phyloP scores from a whole-genome alignment of 805 yeast species.

The Saturnispora kantuleensis region DNA sequence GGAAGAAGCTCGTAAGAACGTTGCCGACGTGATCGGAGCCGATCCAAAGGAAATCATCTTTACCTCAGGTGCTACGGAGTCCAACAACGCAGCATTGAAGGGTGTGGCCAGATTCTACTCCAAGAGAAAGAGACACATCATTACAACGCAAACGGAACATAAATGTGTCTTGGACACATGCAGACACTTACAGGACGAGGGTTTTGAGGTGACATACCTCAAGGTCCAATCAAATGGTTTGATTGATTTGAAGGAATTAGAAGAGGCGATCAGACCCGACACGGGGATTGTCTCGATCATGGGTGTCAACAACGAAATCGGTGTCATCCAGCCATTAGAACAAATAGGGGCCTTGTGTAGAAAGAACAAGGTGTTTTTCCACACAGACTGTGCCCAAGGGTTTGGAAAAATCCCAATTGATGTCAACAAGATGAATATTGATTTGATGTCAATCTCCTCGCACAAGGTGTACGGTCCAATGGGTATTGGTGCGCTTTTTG shows the following conservation, averaged over 20 bases:
- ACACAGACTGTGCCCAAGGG: conserved; percentile 96
- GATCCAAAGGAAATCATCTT: conserved; percentile 95
- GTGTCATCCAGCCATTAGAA: conserved; percentile 91
- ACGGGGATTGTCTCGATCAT: conserved; percentile 85
- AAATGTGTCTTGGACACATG: conserved; percentile 98
- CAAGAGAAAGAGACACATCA: conserved; percentile 84
- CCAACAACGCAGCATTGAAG: conserved; percentile 88
- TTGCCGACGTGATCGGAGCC: conserved; percentile 81
- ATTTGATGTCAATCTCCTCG: conserved; percentile 85
- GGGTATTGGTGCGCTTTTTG: conserved; percentile 93
- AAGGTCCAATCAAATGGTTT: conserved; percentile 74
- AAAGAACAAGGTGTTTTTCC: conserved; percentile 85
- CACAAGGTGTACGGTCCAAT: conserved; percentile 97
- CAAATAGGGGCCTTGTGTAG: conserved; percentile 88
- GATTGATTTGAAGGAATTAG: conserved; percentile 65
- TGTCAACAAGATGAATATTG: conserved; percentile 89
- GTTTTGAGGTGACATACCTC: conserved; percentile 89
- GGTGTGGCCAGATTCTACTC: conserved; percentile 93
- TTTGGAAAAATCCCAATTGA: conserved; percentile 89
- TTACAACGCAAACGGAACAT: conserved; percentile 95
- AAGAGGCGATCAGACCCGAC: conserved; percentile 78
- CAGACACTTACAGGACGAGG: conserved; percentile 91
- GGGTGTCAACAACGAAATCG: conserved; percentile 98
- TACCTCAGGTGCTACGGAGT: conserved; percentile 97
- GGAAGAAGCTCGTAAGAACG: conserved; percentile 72